These are phyloP conservation scores for Cucumis melo DNA, from an alignment of 306 rosid species.

Conservation along the genomic window DNA sequence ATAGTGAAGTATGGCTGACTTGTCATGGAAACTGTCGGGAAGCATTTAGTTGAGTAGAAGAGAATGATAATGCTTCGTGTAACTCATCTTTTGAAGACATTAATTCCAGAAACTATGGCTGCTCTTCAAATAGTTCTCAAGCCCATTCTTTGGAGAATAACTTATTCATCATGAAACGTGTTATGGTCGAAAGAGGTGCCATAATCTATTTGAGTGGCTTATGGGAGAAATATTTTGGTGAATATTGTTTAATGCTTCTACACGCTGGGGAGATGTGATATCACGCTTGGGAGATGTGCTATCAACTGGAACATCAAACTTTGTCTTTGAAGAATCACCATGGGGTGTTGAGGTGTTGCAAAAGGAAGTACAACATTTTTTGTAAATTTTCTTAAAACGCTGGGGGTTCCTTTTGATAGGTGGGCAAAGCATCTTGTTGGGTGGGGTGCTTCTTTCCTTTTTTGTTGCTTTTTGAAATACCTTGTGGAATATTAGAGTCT, in stretches of 20 bases:
- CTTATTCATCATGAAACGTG: constrained; percentile 77
- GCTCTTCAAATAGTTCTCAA: constrained; percentile 26
- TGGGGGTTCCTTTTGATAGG: too few relatives aligned
- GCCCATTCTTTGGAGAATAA: constrained; percentile 39
- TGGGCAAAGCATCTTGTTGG: too few relatives aligned
- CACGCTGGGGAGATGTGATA: too few relatives aligned
- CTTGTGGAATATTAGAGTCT: too few relatives aligned
- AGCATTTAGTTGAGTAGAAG: constrained; percentile 28
- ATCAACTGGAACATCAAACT: constrained; percentile 30
- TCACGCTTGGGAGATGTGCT: constrained; percentile 39
- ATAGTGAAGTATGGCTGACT: constrained; percentile 98
- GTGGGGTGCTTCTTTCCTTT: too few relatives aligned
- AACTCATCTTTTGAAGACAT: constrained; percentile 7
- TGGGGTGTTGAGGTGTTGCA: not conserved
- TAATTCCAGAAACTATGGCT: constrained; percentile 16
- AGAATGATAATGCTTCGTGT: constrained; percentile 17
- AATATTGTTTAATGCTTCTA: constrained; percentile 72
- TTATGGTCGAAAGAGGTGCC: constrained; percentile 93
- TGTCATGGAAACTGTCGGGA: constrained; percentile 67
- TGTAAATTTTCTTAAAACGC: too few relatives aligned
- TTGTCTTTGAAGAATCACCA: constrained; percentile 30
- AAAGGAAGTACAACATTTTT: too few relatives aligned
- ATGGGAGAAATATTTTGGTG: constrained; percentile 88
- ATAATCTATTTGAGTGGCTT: constrained; percentile 82
- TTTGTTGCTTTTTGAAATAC: too few relatives aligned